A percentile compares a stretch with the other conserved stretches of the same genome.
These are phyloP conservation scores for Rubroboletus pulcherrimus DNA, from an alignment of 768 basidiomycete genomes.

Conservation along the genomic window DNA sequence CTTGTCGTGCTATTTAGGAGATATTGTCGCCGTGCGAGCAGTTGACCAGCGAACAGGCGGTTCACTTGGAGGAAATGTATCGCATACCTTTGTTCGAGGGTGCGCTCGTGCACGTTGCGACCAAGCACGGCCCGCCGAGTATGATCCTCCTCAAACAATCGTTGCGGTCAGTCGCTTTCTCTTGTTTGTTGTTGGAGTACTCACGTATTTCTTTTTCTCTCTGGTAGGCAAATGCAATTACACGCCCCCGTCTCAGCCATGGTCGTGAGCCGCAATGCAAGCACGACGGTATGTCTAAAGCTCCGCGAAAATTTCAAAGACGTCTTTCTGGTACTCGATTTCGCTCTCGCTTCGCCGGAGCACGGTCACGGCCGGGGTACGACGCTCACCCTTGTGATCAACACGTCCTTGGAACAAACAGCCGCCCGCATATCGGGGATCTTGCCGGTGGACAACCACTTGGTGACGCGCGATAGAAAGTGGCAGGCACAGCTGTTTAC, in stretches of 20 bases:
- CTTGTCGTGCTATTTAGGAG: conserved; percentile 35
- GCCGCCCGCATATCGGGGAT: conserved; percentile 45
- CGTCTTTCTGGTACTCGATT: conserved; percentile 60
- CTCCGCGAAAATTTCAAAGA: conserved; percentile 23
- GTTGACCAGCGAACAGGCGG: conserved; percentile 43
- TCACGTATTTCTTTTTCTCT: neutral
- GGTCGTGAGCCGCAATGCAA: conserved; percentile 59
- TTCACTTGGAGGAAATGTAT: conserved; percentile 50
- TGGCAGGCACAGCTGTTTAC: conserved; percentile 63
- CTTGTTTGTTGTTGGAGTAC: neutral
- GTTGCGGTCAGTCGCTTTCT: conserved; percentile 17
- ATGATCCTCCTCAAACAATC: conserved; percentile 33
- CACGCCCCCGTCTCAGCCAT: conserved; percentile 28
- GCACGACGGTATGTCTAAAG: conserved; percentile 52
- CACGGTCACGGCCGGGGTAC: conserved; percentile 30
- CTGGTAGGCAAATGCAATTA: conserved; percentile 25
- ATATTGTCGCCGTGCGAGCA: conserved; percentile 47
- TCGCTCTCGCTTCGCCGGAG: conserved; percentile 43
- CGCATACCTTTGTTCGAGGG: conserved; percentile 45
- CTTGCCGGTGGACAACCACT: conserved; percentile 41
- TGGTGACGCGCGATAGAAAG: conserved; percentile 43
- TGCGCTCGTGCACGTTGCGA: conserved; percentile 32
- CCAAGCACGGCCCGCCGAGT: conserved; percentile 36
- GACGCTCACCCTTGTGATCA: conserved; percentile 52
- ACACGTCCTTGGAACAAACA: conserved; percentile 41